Percentiles rank a stretch among this genome's conserved stretches.
phyloP scores from a whole-genome alignment of 148 eudicot genomes.

The Arctostaphylos glauca region DNA sequence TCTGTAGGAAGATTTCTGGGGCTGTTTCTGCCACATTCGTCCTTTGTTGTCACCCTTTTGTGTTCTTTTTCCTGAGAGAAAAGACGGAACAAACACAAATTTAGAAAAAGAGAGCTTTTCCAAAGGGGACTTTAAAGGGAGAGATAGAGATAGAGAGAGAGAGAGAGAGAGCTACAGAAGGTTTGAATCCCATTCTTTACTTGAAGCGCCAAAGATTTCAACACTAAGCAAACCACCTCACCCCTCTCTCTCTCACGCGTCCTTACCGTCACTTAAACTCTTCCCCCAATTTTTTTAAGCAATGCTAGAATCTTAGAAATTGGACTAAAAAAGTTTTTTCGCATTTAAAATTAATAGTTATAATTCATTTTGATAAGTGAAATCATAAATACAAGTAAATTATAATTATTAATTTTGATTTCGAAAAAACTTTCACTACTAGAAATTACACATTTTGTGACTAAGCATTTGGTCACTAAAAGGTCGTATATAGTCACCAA shows the following conservation, averaged over 20 bases:
- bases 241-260: slow-evolving; percentile 11
- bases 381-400: too few relatives aligned
- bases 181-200: slow-evolving; percentile 6
- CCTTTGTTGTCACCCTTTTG: slow-evolving; percentile 21
- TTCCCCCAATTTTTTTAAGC: too few relatives aligned
- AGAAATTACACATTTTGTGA: too few relatives aligned
- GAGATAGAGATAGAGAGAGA: neutral
- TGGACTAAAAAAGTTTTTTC: too few relatives aligned
- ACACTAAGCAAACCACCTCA: neutral
- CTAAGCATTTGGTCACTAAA: too few relatives aligned
- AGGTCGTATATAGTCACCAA: too few relatives aligned
- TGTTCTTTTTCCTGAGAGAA: neutral
- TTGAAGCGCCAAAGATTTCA: slow-evolving; percentile 4
- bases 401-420: too few relatives aligned
- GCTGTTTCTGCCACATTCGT: slow-evolving; percentile 60
- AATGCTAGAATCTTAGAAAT: too few relatives aligned
- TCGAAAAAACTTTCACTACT: too few relatives aligned
- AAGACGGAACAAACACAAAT: neutral
- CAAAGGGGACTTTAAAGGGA: slow-evolving; percentile 9
- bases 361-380: too few relatives aligned
- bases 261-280: neutral
- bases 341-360: too few relatives aligned
- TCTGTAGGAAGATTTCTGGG: slow-evolving; percentile 50
- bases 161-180: neutral
- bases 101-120: slow-evolving; percentile 1